Conservation (phyloP, 2,329 filamentous ascomycete genomes). For the Fusarium siculi region DNA sequence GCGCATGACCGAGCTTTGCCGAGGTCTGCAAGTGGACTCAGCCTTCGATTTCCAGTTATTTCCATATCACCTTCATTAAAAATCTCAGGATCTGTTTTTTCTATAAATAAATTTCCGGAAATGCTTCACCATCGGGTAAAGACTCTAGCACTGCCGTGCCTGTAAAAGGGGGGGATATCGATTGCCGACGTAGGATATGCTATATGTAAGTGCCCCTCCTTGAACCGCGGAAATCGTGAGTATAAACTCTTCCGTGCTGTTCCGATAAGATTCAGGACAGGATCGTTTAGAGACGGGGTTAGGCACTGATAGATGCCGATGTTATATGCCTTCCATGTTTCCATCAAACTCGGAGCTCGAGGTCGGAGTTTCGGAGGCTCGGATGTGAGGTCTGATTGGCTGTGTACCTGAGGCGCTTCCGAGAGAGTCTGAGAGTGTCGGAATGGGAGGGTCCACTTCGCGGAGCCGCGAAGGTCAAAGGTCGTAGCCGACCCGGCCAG, state of each 20-base stretch:
- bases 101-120: constrained; percentile 9
- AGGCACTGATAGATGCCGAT: constrained; percentile 6
- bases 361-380: constrained; percentile 43
- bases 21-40: constrained; percentile 26
- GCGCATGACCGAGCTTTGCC: constrained; percentile 36
- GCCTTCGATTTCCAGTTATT: constrained; percentile 2
- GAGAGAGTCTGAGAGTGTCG: not conserved
- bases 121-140: constrained; percentile 24
- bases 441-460: constrained; percentile 14
- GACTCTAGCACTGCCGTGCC: not conserved
- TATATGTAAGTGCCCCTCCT: not conserved
- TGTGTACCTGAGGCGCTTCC: constrained; percentile 10
- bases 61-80: not conserved
- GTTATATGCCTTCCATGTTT: constrained; percentile 29
- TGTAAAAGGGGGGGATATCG: not conserved
- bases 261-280: constrained; percentile 5
- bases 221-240: not conserved
- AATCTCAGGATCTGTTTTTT: not conserved
- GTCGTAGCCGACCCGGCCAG: constrained; percentile 8
- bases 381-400: constrained; percentile 10
- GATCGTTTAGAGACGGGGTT: not conserved
- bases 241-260: not conserved
- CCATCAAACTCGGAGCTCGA: constrained; percentile 25
- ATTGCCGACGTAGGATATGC: not conserved
- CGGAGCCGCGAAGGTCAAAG: constrained; percentile 33